Conservation (phyloP, 2,329 filamentous ascomycete species). For the Talaromyces verruculosus region DNA sequence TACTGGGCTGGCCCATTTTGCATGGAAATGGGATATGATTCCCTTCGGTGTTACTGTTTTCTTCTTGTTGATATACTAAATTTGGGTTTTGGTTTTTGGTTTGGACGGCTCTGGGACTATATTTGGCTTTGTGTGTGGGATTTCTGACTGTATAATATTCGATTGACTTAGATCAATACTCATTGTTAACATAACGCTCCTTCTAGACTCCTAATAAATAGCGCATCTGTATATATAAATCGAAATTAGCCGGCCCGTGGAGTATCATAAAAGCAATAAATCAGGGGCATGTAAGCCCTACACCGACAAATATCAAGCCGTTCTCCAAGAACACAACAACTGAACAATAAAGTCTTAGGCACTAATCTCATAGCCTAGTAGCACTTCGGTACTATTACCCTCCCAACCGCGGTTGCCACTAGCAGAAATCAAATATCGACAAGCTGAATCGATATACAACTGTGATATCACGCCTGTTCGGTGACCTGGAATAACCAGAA, state of each 20-base stretch:
- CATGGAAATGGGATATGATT: constrained; percentile 1
- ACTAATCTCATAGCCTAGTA: constrained; percentile 90
- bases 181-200: neutral
- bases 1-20: constrained; percentile 8
- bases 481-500: constrained; percentile 92
- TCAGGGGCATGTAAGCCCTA: constrained; percentile 1
- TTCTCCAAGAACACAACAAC: neutral
- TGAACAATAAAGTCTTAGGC: constrained; percentile 30
- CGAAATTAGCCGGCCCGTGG: neutral
- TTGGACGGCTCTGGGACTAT: neutral
- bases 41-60: neutral
- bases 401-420: constrained; percentile 96
- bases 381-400: constrained; percentile 80
- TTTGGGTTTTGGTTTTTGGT: neutral
- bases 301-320: constrained; percentile 27
- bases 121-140: neutral
- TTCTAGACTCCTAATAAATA: neutral
- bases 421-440: constrained; percentile 85
- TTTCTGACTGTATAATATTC: neutral
- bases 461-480: constrained; percentile 84
- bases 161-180: neutral
- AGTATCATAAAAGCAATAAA: constrained; percentile 12
- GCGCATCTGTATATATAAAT: neutral
- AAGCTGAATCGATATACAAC: constrained; percentile 82
- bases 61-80: constrained; percentile 1